phyloP scores from a whole-genome alignment of 305 asterid species.

The Fraxinus baroniana region DNA sequence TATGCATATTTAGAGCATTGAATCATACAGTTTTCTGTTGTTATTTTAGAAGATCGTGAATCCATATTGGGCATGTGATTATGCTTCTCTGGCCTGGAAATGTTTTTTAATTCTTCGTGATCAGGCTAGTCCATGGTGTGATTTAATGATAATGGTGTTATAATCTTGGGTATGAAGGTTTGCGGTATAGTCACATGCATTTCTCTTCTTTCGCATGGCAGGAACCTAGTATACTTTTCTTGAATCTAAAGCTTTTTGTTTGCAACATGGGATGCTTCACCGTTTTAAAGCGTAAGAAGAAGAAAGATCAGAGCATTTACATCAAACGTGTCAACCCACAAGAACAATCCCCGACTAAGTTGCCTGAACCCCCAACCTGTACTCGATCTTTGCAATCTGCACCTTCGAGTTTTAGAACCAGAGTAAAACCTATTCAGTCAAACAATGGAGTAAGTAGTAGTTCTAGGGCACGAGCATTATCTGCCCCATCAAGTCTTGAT shows the following conservation, averaged over 20 bases:
- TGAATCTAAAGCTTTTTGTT: constrained; percentile 20
- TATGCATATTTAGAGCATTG: constrained; percentile 1
- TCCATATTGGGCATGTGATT: not conserved
- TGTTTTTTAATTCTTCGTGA: not conserved
- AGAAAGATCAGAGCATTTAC: constrained; percentile 57
- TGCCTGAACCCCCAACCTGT: constrained; percentile 73
- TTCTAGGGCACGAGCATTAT: constrained; percentile 62
- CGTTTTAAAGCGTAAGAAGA: constrained; percentile 71
- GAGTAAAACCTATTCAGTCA: constrained; percentile 64
- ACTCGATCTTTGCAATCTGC: constrained; percentile 84
- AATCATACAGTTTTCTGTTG: not conserved
- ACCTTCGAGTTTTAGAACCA: constrained; percentile 82
- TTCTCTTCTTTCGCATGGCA: constrained; percentile 23
- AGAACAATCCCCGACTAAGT: constrained; percentile 61
- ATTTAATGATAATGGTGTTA: not conserved
- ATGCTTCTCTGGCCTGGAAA: not conserved
- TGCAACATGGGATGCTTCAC: constrained; percentile 86
- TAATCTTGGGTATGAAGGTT: not conserved
- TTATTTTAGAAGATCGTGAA: not conserved
- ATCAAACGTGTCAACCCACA: constrained; percentile 57
- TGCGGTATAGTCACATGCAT: not conserved
- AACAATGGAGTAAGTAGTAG: constrained; percentile 38
- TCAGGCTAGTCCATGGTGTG: not conserved
- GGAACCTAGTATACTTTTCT: constrained; percentile 31
- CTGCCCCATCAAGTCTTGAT: constrained; percentile 90